A percentile compares a stretch with the other conserved stretches of the same genome.
Evolutionary conservation across 1,139 yeast genomes (phyloP).

Genomic region (Cylindricascospora bacillispora): DNA sequence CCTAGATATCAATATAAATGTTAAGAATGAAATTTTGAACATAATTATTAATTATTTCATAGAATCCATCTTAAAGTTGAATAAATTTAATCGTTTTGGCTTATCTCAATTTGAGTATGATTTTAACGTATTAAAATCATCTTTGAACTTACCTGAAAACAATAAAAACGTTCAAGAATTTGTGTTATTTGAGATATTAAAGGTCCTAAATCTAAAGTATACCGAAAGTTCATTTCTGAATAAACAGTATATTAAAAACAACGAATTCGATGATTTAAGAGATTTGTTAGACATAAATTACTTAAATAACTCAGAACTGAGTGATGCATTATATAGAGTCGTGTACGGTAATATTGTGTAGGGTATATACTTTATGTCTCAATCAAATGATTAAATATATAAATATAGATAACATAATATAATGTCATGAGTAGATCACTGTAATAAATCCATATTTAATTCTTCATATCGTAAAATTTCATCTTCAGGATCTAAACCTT

Average conservation of each 20-base stretch:
- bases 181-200: slow-evolving; percentile 29
- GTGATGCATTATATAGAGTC: slow-evolving; percentile 27
- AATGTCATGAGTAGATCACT: too few species aligned
- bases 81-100: slow-evolving; percentile 42
- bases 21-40: slow-evolving; percentile 32
- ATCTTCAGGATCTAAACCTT: slow-evolving; percentile 10
- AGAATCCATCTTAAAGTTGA: slow-evolving; percentile 51
- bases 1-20: slow-evolving; percentile 17
- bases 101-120: slow-evolving; percentile 45
- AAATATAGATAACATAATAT: too few species aligned
- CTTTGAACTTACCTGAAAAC: slow-evolving; percentile 27
- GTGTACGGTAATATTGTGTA: slow-evolving; percentile 14
- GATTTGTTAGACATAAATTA: slow-evolving; percentile 11
- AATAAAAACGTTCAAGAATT: slow-evolving; percentile 28
- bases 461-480: slow-evolving; percentile 12
- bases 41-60: slow-evolving; percentile 38
- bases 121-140: slow-evolving; percentile 33
- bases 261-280: slow-evolving; percentile 20
- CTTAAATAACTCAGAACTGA: slow-evolving; percentile 25
- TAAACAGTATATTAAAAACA: slow-evolving; percentile 22
- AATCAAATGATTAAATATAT: slow-evolving; percentile 1
- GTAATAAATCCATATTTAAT: slow-evolving; percentile 8
- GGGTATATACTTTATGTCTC: neutral
- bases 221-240: slow-evolving; percentile 29
- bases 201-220: slow-evolving; percentile 27